Conservation (phyloP, 176 grass and related monocot species). For the Musa acuminata region DNA sequence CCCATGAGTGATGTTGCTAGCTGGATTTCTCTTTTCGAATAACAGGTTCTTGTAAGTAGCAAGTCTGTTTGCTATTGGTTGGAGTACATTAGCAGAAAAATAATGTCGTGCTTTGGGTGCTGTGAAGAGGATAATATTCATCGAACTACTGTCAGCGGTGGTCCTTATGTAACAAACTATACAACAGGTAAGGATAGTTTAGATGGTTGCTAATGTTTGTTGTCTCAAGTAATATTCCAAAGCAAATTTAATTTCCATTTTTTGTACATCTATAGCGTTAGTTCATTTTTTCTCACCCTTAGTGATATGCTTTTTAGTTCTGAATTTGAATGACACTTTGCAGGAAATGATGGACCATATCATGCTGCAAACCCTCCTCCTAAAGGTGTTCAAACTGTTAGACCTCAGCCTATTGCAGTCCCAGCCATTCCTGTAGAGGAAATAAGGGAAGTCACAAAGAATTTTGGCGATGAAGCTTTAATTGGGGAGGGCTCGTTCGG, state of each 20-base stretch:
- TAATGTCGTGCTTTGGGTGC: conserved; percentile 16
- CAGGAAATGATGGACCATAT: conserved; percentile 47
- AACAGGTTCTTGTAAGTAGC: background rate
- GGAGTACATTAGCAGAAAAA: background rate
- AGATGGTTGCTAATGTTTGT: background rate
- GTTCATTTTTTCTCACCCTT: background rate
- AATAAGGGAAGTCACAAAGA: conserved; percentile 66
- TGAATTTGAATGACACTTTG: background rate
- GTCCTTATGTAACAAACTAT: background rate
- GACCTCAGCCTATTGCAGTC: conserved; percentile 69
- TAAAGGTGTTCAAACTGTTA: conserved; percentile 47
- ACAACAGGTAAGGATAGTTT: background rate
- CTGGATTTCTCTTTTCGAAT: background rate
- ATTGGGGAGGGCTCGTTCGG: conserved; percentile 85
- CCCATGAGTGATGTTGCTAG: background rate
- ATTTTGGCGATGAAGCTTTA: conserved; percentile 71
- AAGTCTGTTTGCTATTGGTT: background rate
- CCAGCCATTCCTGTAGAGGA: conserved; percentile 59
- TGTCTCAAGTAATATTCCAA: background rate
- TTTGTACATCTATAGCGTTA: background rate
- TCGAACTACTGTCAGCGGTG: conserved; percentile 4
- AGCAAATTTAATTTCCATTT: background rate
- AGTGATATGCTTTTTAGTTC: background rate
- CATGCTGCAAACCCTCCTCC: conserved; percentile 46
- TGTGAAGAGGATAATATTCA: conserved; percentile 15